Base-by-base conservation (phyloP, 139 green algal genomes). In the Zygnema circumcarinatum region DNA sequence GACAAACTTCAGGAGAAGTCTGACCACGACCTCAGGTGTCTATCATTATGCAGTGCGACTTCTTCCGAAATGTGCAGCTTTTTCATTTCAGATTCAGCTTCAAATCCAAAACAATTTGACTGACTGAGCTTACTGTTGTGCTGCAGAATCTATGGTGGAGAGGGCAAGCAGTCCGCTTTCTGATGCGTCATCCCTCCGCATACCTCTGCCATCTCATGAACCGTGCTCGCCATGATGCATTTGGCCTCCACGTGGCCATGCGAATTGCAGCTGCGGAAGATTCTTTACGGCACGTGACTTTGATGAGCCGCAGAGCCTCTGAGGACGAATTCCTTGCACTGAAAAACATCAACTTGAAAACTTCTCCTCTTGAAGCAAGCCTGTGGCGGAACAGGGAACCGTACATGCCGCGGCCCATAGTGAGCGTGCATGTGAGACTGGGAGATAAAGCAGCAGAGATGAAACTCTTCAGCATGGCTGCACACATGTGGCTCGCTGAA, bases 171-270 rank as follows among this genome's bases (percentile, higher is more conserved):
- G 29, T 11, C 32, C 68, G 81, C 3, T 87, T 84, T 36, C 72
- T 87, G 2, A 20, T 87, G 72, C 35, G 81, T 20, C 56, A 7
- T 20, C 81, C 81, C 21, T 73, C 16, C 16, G 2, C 16, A 20
- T 87, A 87, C 38, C 74, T 88, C 3, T 87, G 81, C 73, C 3
- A 31, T 16, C 32, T 87, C 16, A 21, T 85, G 33, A 87, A 87
- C 38, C 72, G 81, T 38, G 81, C 74, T 3, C 35, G 81, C 16
- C 68, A 87, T 31, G 36, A 87, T 20, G 35, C 33, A 2, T 87
- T 87, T 86, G 84, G 84, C 0, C 31, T 22, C 42, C 32, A 33
- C 31, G 84, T 88, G 3, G 84, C 84, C 22, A n/a, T 31, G 29
- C 31, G 39, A 41, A n/a, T 89, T 42, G 76, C 74, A n/a, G 20